Percentiles rank a stretch among this genome's conserved stretches.
phyloP scores from a whole-genome alignment of 2,329 filamentous ascomycete species.

The Sarocladium brachiariae region DNA sequence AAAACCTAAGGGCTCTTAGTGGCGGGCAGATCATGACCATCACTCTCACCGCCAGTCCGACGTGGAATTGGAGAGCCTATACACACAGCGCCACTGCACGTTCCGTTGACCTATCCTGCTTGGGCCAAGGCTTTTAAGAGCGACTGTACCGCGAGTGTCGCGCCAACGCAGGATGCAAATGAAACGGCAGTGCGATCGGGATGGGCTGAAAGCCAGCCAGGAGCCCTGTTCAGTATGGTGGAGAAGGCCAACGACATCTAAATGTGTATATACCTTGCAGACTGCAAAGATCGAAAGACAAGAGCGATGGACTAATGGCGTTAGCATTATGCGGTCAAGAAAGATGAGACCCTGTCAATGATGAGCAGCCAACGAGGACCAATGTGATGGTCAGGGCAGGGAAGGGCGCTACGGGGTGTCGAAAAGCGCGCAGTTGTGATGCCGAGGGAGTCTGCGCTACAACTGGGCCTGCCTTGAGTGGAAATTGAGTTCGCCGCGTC shows the following conservation, averaged over 20 bases:
- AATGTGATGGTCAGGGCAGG: slow-evolving; percentile 5
- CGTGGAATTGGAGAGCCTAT: neutral
- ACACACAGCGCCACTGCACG: neutral
- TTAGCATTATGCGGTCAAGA: too few species aligned
- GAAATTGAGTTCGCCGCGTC: too few species aligned
- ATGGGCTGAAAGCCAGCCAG: neutral
- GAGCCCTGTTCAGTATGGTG: neutral
- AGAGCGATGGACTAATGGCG: too few species aligned
- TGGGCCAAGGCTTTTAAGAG: too few species aligned
- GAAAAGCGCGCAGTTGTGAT: too few species aligned
- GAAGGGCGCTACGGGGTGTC: too few species aligned
- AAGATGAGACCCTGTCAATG: too few species aligned
- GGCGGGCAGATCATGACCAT: neutral
- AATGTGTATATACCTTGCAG: too few species aligned
- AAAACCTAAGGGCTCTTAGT: neutral
- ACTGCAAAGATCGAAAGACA: too few species aligned
- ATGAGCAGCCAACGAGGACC: neutral
- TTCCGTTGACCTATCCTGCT: neutral
- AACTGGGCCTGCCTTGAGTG: too few species aligned
- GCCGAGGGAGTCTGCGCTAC: too few species aligned
- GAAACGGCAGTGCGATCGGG: neutral
- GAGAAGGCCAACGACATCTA: neutral
- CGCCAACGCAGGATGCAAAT: neutral
- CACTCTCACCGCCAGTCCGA: slow-evolving; percentile 6
- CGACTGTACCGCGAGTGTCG: neutral